Evolutionary conservation across 768 basidiomycete species (phyloP).

Genomic region (Holtermanniella nyarrowii): DNA sequence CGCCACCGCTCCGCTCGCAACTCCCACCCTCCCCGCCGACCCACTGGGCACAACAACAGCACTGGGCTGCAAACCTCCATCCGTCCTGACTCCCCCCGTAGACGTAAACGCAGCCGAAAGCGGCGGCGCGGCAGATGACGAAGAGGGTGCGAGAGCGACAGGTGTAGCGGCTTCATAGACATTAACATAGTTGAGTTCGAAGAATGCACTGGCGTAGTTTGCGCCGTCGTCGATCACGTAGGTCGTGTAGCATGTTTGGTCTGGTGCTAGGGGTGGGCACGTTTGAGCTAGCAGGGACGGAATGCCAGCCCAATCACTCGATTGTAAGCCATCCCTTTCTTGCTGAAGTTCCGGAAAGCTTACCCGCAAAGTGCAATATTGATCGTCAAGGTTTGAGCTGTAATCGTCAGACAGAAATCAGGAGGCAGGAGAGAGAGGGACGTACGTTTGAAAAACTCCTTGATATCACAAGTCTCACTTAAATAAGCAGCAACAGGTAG

Average conservation of each 20-base stretch:
- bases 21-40: too few species aligned
- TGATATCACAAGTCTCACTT: constrained; percentile 5
- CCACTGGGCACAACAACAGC: neutral
- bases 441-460: constrained; percentile 7
- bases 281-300: constrained; percentile 5
- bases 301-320: constrained; percentile 4
- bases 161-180: constrained; percentile 3
- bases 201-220: neutral
- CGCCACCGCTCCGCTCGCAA: too few species aligned
- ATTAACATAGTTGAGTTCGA: constrained; percentile 14
- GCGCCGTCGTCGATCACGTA: constrained; percentile 6
- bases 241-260: constrained; percentile 11
- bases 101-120: neutral
- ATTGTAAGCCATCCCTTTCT: neutral
- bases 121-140: neutral
- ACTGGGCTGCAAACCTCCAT: neutral
- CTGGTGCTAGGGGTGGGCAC: constrained; percentile 4
- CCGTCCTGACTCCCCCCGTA: neutral
- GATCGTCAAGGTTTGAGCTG: constrained; percentile 58
- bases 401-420: constrained; percentile 41
- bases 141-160: constrained; percentile 1
- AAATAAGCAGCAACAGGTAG: constrained; percentile 6
- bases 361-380: constrained; percentile 56
- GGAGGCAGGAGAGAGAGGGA: neutral
- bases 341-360: too few species aligned